These are phyloP conservation scores for Backusella australiensis DNA, from an alignment of 192 early-diverging fungal species.

Conservation along the genomic window DNA sequence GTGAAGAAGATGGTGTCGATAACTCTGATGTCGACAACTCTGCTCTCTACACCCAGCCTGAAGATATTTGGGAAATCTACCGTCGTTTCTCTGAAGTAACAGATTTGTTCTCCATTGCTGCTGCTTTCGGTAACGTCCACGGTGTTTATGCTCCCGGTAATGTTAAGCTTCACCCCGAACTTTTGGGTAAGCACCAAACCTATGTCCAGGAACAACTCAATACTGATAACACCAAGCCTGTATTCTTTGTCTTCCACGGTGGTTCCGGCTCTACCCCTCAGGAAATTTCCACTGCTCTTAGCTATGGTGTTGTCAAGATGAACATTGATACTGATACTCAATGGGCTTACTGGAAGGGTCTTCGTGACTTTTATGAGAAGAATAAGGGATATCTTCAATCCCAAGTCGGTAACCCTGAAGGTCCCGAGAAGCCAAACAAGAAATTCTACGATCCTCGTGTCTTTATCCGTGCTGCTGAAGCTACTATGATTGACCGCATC, in stretches of 20 bases:
- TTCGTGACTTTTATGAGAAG: slow-evolving; percentile 82
- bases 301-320: slow-evolving; percentile 89
- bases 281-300: slow-evolving; percentile 34
- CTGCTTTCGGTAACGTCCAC: slow-evolving; percentile 43
- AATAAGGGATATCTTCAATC: slow-evolving; percentile 88
- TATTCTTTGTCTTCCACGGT: slow-evolving; percentile 98
- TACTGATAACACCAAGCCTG: slow-evolving; percentile 65
- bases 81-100: slow-evolving; percentile 81
- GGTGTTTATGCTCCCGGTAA: slow-evolving; percentile 96
- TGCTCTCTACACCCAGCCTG: slow-evolving; percentile 90
- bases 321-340: slow-evolving; percentile 99
- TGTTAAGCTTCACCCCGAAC: slow-evolving; percentile 90
- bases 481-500: slow-evolving; percentile 79
- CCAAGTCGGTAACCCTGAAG: slow-evolving; percentile 96
- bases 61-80: slow-evolving; percentile 96
- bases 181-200: slow-evolving; percentile 88
- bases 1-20: slow-evolving; percentile 98
- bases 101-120: slow-evolving; percentile 93
- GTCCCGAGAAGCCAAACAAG: slow-evolving; percentile 95
- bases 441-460: slow-evolving; percentile 97
- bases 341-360: slow-evolving; percentile 91
- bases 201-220: slow-evolving; percentile 71
- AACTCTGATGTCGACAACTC: slow-evolving; percentile 91
- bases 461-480: slow-evolving; percentile 88
- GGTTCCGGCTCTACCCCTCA: slow-evolving; percentile 49